Base-by-base conservation (phyloP, 108 stramenopile species). In the Poteriospumella lacustris region DNA sequence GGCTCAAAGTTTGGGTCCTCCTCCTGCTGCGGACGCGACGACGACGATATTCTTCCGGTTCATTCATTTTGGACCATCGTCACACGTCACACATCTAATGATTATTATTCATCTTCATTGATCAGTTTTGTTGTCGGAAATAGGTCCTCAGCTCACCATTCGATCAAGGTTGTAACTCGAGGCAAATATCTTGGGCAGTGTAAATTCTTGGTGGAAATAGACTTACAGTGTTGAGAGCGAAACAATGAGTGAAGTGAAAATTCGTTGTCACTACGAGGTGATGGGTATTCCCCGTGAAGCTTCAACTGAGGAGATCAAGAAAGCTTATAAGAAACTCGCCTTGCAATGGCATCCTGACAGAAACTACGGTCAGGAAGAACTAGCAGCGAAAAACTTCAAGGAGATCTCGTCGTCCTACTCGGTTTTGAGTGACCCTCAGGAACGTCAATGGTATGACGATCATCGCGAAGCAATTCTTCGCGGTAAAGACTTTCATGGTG, bases 311-410 rank as follows among this genome's bases (percentile, higher is more conserved):
- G 68, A 70, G 0, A 12, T 82, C 0, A 82, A 82, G 78, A 82
- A 82, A 43, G 58, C 58, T 34, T 82, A 78, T 68, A 15, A 43
- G 3, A 79, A 79, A 5, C n/a, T 67, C 19, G 81, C 81, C 31
- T 24, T 83, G 34, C 12, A 73, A 0, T 83, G 83, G 83, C 83
- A 83, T 75, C 83, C 83, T 5, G 83, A 83, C 58, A 79, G 79
- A 41, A 83, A 83, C 72, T 34, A 24, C 42, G 76, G 75, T 1
- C 42, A 56, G 26, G 59, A 79, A 34, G 82, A 80, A 3, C 42
- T 38, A 26, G 80, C 80, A 2, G 38, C 62, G 15, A 36, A 72
- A 33, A 39, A 34, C 3, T 58, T 84, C 42, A 72, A 79, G 40
- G 77, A 78, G 78, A 58, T 84, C 29, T 41, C 77, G 39, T 77